These are phyloP conservation scores for Coemansia sp. DNA, from an alignment of 192 early-diverging fungal genomes.

Conservation along the genomic window DNA sequence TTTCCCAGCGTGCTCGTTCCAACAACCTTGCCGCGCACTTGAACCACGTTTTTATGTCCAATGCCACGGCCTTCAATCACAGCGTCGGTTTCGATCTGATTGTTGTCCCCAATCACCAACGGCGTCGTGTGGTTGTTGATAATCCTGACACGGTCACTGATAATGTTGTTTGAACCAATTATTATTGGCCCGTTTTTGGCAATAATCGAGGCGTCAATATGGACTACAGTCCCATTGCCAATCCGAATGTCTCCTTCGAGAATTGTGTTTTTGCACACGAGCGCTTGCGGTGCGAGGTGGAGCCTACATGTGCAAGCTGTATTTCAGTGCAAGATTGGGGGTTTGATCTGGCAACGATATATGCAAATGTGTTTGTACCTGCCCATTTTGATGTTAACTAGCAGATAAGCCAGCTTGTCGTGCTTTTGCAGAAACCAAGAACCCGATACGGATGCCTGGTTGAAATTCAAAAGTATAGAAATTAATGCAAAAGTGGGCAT, in stretches of 20 bases:
- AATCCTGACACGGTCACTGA: slow-evolving; percentile 44
- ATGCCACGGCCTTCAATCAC: slow-evolving; percentile 45
- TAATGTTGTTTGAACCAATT: slow-evolving; percentile 52
- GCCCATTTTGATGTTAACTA: slow-evolving; percentile 21
- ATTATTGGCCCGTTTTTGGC: slow-evolving; percentile 51
- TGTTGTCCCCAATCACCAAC: slow-evolving; percentile 49
- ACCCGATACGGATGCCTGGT: background rate
- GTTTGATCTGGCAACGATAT: background rate
- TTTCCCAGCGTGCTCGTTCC: slow-evolving; percentile 49
- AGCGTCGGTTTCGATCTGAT: slow-evolving; percentile 45
- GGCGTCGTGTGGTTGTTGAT: slow-evolving; percentile 38
- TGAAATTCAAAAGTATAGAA: background rate
- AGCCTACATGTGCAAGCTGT: slow-evolving; percentile 22
- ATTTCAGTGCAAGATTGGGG: background rate
- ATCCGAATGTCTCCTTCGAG: slow-evolving; percentile 53
- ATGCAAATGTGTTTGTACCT: slow-evolving; percentile 11
- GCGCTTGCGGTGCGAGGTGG: slow-evolving; percentile 41
- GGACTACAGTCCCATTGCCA: slow-evolving; percentile 47
- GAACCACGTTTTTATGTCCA: slow-evolving; percentile 43
- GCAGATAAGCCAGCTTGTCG: slow-evolving; percentile 15
- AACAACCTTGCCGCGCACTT: slow-evolving; percentile 31
- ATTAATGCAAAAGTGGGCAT: background rate
- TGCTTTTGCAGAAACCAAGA: slow-evolving; percentile 5
- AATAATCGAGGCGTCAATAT: slow-evolving; percentile 49
- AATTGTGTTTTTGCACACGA: slow-evolving; percentile 45